Evolutionary conservation across 768 basidiomycete genomes (phyloP).

Genomic region (Kwoniella botswanensis): DNA sequence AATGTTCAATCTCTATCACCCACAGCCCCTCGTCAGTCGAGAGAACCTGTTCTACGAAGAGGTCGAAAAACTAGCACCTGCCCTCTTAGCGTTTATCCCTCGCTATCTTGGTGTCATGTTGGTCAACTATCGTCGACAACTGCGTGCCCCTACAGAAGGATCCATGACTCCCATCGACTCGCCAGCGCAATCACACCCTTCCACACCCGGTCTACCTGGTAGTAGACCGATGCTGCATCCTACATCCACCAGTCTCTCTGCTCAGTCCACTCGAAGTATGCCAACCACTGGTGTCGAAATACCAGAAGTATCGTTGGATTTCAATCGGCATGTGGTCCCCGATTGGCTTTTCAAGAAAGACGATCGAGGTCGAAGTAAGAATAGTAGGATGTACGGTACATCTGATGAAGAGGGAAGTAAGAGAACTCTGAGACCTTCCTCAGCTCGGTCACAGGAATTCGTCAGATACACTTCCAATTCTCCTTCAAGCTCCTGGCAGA

Average conservation of each 20-base stretch:
- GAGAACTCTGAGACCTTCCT: conserved; percentile 39
- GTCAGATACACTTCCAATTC: conserved; percentile 25
- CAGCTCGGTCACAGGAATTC: conserved; percentile 42
- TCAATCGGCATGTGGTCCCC: conserved; percentile 94
- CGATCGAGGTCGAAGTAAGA: conserved; percentile 35
- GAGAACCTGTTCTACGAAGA: conserved; percentile 98
- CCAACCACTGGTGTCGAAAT: conserved; percentile 73
- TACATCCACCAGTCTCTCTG: conserved; percentile 17
- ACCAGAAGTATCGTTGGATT: conserved; percentile 90
- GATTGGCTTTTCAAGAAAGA: conserved; percentile 74
- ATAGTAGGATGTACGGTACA: conserved; percentile 10
- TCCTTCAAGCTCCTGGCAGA: conserved; percentile 38
- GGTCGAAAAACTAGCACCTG: conserved; percentile 90
- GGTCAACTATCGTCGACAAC: conserved; percentile 87
- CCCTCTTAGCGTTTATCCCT: conserved; percentile 91
- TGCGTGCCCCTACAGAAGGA: conserved; percentile 37
- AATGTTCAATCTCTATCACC: not conserved
- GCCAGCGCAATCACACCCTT: conserved; percentile 36
- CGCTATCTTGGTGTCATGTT: conserved; percentile 98
- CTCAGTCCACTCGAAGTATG: conserved; percentile 16
- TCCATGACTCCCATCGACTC: conserved; percentile 28
- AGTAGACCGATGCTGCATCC: conserved; percentile 28
- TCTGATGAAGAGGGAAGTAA: conserved; percentile 30
- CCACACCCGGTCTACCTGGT: conserved; percentile 29
- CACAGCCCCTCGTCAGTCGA: conserved; percentile 90